Conservation (phyloP, 805 yeast species). For the Wickerhamomyces hampshirensis region DNA sequence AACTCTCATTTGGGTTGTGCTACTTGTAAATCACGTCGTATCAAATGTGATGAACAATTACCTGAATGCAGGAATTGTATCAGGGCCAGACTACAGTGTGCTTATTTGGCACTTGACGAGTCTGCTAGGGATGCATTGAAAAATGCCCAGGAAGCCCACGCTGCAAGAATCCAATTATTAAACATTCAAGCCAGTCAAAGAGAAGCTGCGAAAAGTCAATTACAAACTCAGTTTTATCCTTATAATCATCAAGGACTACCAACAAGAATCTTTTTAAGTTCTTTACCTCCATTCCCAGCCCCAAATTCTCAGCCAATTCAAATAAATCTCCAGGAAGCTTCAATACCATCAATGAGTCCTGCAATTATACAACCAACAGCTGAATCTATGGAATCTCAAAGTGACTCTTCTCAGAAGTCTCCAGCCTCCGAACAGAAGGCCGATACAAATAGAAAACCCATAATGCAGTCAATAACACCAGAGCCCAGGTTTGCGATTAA, state of each 20-base stretch:
- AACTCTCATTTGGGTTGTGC: constrained; percentile 76
- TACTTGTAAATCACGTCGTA: constrained; percentile 56
- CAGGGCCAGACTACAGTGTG: constrained; percentile 42
- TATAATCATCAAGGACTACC: constrained; percentile 20
- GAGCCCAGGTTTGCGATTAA: constrained; percentile 16
- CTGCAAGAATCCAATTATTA: constrained; percentile 31
- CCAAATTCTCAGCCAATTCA: constrained; percentile 15
- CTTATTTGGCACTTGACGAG: constrained; percentile 43
- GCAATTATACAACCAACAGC: not conserved
- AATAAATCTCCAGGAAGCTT: constrained; percentile 14
- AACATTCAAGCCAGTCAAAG: constrained; percentile 17
- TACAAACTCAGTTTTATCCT: constrained; percentile 12
- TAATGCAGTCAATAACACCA: not conserved
- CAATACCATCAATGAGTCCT: not conserved
- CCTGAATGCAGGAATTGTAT: constrained; percentile 55
- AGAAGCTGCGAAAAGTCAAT: constrained; percentile 12
- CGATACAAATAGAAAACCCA: not conserved
- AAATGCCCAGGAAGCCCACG: constrained; percentile 41
- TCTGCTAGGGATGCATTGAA: constrained; percentile 44
- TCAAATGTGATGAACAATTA: constrained; percentile 62
- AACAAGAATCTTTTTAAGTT: constrained; percentile 16
- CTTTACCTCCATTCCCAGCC: constrained; percentile 8
- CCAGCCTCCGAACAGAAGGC: not conserved
- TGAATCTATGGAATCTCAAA: not conserved
- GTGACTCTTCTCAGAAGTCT: not conserved